Conservation (phyloP, 106 monocot genomes). For the Vanilla planifolia region DNA sequence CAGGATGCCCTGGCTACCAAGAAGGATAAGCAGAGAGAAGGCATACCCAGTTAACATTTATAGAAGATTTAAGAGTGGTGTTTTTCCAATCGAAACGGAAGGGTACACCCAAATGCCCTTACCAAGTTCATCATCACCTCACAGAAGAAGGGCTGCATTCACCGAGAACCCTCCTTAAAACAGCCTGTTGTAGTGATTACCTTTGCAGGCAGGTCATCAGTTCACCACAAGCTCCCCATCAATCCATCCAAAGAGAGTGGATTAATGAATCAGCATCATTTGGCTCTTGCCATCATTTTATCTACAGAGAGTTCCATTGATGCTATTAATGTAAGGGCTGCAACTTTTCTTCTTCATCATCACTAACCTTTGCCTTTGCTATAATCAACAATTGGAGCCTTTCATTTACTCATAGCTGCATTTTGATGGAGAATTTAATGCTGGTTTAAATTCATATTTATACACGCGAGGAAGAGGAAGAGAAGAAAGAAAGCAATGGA, state of each 20-base stretch:
- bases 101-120: slow-evolving; percentile 1
- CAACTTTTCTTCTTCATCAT: not conserved
- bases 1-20: not conserved
- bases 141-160: not conserved
- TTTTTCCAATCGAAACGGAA: slow-evolving; percentile 3
- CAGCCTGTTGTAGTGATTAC: slow-evolving; percentile 4
- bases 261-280: slow-evolving; percentile 3
- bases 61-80: not conserved
- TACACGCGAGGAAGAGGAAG: too few relatives aligned
- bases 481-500: not conserved
- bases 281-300: slow-evolving; percentile 1
- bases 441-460: too few relatives aligned
- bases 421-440: not conserved
- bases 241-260: not conserved
- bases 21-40: not conserved
- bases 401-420: not conserved
- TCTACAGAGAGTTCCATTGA: not conserved
- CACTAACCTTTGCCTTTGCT: not conserved
- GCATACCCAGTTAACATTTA: not conserved
- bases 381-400: not conserved
- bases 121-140: not conserved
- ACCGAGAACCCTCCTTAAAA: not conserved
- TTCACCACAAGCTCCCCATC: not conserved
- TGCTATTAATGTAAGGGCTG: not conserved
- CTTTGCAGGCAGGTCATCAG: too few relatives aligned